Base-by-base conservation (phyloP, 768 basidiomycete genomes). In the Mrakia blollopis region DNA sequence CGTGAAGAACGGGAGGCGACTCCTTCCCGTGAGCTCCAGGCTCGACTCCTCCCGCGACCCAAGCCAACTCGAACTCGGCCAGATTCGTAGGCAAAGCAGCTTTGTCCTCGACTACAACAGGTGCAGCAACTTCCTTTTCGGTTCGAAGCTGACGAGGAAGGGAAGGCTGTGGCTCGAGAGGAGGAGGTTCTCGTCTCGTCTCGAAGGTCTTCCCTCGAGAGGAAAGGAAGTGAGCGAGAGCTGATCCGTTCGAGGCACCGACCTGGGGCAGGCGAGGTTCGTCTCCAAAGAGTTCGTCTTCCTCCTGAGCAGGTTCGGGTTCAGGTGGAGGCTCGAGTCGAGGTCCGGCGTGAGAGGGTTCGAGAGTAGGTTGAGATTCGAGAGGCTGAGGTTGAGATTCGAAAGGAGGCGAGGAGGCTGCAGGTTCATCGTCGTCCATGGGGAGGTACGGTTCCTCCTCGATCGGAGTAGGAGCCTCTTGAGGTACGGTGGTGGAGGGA, bases 41-140 rank as follows among this genome's bases (percentile, higher is more conserved):
- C 14, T 35, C 65, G 35, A 68, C 65, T 68, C 65, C 65, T 23
- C 65, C 65, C 18, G 65, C 35, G 10, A 68, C 13, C 65, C 65
- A 68, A 11, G 65, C 65, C 35, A n/a, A 23, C 18, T 68, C 65
- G 23, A 68, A 68, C 65, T 68, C 65, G 65, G 65, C 5, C 21
- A 68, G 35, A 23, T 68, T 68, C 18, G 25, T 23, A 39, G 65
- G 65, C 10, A 44, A 37, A 21, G 65, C 18, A n/a, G 25, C 25
- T 23, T 44, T 68, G 65, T 44, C 65, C 35, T 37, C 37, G 37
- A 68, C 39, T 7, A n/a, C 13, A 39, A 23, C 65, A 23, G 37
- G 32, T 35, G 37, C 47, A 44, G 37, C 18, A 37, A 21, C 23
- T 37, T 68, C 65, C 39, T 39, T 39, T 18, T 50, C 16, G 14